Evolutionary conservation across 805 yeast genomes (phyloP).

Genomic region (Candida lessepsii): DNA sequence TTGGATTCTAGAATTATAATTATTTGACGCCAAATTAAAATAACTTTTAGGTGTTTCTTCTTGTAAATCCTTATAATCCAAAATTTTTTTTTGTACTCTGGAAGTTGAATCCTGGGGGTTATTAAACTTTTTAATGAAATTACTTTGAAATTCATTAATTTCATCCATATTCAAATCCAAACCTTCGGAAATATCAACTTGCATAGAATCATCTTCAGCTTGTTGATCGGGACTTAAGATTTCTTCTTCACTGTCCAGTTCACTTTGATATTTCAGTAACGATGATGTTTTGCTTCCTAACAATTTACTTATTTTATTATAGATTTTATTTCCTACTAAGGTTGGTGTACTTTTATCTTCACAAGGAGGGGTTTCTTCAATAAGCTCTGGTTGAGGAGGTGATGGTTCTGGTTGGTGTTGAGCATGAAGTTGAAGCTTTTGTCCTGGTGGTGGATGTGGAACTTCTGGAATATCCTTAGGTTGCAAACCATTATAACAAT

Average conservation of each 20-base stretch:
- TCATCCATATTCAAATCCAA: conserved; percentile 20
- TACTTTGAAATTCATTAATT: conserved; percentile 30
- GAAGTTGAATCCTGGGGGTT: conserved; percentile 12
- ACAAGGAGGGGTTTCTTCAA: background rate
- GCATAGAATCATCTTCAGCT: conserved; percentile 4
- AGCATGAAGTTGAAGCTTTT: too few relatives aligned
- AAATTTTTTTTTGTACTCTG: conserved; percentile 34
- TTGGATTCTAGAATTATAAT: conserved; percentile 30
- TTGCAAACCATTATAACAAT: conserved; percentile 7
- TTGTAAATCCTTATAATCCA: conserved; percentile 32
- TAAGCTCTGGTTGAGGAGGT: too few relatives aligned
- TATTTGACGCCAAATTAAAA: conserved; percentile 12
- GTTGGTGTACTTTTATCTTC: background rate
- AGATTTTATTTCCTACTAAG: conserved; percentile 13
- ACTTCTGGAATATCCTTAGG: background rate
- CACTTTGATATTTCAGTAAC: conserved; percentile 23
- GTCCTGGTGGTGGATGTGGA: background rate
- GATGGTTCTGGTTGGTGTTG: background rate
- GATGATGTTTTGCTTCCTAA: conserved; percentile 4
- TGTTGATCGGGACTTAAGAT: background rate
- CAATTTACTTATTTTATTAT: conserved; percentile 17
- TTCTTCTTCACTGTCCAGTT: conserved; percentile 20
- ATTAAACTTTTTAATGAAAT: conserved; percentile 26
- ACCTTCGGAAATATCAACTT: conserved; percentile 1
- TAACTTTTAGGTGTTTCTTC: conserved; percentile 14